Evolutionary conservation across 2,329 filamentous ascomycete genomes (phyloP), one percentile per base, ranked within the genome.

Genomic region (Fusarium equiseti): DNA sequence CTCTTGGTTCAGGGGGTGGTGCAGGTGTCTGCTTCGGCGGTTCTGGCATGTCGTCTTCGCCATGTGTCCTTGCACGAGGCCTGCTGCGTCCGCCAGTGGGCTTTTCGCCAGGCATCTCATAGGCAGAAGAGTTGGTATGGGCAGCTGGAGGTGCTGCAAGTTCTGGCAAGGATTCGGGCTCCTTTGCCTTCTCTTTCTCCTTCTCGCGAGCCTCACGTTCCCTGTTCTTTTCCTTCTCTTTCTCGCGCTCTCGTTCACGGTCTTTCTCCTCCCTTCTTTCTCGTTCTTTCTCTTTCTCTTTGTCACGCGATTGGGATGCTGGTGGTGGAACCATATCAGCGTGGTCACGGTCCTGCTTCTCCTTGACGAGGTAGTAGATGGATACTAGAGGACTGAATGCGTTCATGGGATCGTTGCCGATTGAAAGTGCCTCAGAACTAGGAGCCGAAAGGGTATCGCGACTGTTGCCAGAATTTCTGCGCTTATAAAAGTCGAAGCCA

Each of bases 401-500:
- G 79, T 98, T 98, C 62, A 97, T 83, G 1, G 96, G 95, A 76
- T 99, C 96, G 60, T 88, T 89, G 13, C 94, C 94, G 35, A 95
- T 83, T 71, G 93, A 90, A 20, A 98, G 85, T 6, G 92, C 92
- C 79, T 99, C 96, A 2, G 90, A 89, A 54, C 95, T 98, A n/a
- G 93, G 91, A 2, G 90, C 91, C 8, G 87, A 89, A 69, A 99
- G 83, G 5, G 94, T 97, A 77, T 98, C 96, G 71, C 93, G 89
- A 80, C 96, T 98, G 56, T 89, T 93, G 44, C 90, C 91, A 2
- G 95, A 98, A 78, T 95, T 98, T 63, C 95, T 89, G 72, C 96
- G 88, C 82, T 97, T 98, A 83, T 98, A 99, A 77, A 99, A 98
- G 78, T 98, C 95, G 74, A 98, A 98, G 8, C 88, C 89, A 71